Evolutionary conservation across 2,329 filamentous ascomycete genomes (phyloP).

Genomic region (Fusarium xyrophilum): DNA sequence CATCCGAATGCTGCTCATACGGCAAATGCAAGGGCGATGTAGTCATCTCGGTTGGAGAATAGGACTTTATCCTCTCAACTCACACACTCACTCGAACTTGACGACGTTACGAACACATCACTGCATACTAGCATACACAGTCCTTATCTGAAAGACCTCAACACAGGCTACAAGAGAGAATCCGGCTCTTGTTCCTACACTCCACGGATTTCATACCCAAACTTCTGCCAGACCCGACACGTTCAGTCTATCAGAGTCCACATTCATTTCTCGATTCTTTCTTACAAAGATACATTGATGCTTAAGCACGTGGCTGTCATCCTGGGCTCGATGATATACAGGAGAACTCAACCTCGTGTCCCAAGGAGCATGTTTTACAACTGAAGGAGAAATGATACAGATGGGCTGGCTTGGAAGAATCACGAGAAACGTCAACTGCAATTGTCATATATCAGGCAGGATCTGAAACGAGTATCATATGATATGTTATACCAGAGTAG

Average conservation of each 20-base stretch:
- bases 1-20: constrained; percentile 62
- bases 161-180: not conserved
- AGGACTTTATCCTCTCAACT: constrained; percentile 5
- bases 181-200: not conserved
- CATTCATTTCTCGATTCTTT: not conserved
- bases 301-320: not conserved
- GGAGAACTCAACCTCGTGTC: not conserved
- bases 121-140: not conserved
- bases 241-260: not conserved
- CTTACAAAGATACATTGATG: not conserved
- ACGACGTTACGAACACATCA: constrained; percentile 35
- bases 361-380: not conserved
- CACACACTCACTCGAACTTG: constrained; percentile 3
- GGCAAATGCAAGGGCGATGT: constrained; percentile 59
- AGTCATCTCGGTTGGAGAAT: constrained; percentile 53
- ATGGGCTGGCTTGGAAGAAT: not conserved
- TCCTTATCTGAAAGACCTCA: not conserved
- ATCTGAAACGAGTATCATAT: not conserved
- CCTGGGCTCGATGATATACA: not conserved
- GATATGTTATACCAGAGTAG: not conserved
- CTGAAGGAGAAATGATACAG: not conserved
- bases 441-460: not conserved
- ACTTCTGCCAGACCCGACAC: not conserved
- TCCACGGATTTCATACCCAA: not conserved
- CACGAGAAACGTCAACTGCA: not conserved